Evolutionary conservation across 495 filamentous ascomycete genomes (phyloP), one percentile per base, ranked within the genome.

Genomic region (Lasiosphaeriaceae sp.): DNA sequence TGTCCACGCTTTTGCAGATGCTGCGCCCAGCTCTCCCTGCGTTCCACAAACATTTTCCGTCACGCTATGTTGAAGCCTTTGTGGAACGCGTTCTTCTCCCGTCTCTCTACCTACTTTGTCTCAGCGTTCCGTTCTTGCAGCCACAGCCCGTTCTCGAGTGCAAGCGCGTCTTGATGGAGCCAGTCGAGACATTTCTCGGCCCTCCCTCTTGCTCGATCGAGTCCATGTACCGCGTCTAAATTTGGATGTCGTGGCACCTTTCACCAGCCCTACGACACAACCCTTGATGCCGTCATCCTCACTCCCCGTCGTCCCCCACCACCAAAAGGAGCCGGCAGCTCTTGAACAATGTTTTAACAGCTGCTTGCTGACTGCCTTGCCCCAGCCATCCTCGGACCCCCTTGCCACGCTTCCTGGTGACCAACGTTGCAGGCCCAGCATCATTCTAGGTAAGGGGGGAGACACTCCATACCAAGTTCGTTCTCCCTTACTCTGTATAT

Each of bases 171-270:
- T 49, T 41, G 2, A n/a, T 26, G 31, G 34, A 39, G n/a, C 54
- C 44, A 56, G 34, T 49, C 11, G 11, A 21, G 31, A 45, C 16
- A 11, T 9, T 19, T n/a, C 26, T 8, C 41, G 26, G 31, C 44
- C 54, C 54, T 49, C 54, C 54, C 22, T 39, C 20, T 19, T 24
- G 14, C 39, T 17, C 16, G 5, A 17, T 14, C 34, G 8, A n/a
- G n/a, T n/a, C n/a, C n/a, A n/a, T n/a, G n/a, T 8, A 22, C 19
- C 35, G 55, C 48, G 47, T 52, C 55, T 57, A 57, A 57, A 46
- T 57, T 57, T 57, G 55, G 55, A 52, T 43, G 51, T 53, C 41
- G 37, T 53, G 39, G 39, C 39, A 43, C 39, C 39, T 43, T 14
- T 5, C 39, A 9, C 47, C 54, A 49, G 46, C 54, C 54, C 52